These are phyloP conservation scores for Diaporthe citriasiana DNA, from an alignment of 2,329 filamentous ascomycete genomes.

Conservation along the genomic window DNA sequence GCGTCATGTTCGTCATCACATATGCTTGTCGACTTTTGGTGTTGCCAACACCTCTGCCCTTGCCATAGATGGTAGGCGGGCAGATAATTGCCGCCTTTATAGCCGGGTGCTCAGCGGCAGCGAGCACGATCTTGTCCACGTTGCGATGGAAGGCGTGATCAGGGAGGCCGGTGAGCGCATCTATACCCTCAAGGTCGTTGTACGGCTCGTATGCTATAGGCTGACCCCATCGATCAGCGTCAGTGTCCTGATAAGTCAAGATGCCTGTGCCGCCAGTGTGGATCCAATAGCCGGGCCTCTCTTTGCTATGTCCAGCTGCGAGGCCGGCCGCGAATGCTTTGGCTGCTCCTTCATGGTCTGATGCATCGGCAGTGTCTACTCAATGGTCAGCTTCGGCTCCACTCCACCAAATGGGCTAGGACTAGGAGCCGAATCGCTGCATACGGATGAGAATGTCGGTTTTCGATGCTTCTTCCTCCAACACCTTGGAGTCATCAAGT, in stretches of 20 bases:
- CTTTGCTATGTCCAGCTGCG: slow-evolving; percentile 56
- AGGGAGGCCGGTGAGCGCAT: slow-evolving; percentile 68
- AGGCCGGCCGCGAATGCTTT: slow-evolving; percentile 62
- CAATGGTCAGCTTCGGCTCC: not conserved
- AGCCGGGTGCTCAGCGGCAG: slow-evolving; percentile 50
- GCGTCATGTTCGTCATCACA: slow-evolving; percentile 55
- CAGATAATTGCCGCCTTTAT: slow-evolving; percentile 61
- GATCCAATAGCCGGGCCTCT: slow-evolving; percentile 64
- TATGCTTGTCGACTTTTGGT: slow-evolving; percentile 65
- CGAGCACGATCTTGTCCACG: slow-evolving; percentile 77
- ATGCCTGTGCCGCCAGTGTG: slow-evolving; percentile 65
- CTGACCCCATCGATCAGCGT: slow-evolving; percentile 59
- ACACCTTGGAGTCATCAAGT: slow-evolving; percentile 60
- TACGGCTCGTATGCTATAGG: slow-evolving; percentile 62
- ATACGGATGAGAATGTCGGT: slow-evolving; percentile 66
- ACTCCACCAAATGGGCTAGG: not conserved
- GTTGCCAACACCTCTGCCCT: slow-evolving; percentile 63
- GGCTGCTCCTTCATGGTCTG: slow-evolving; percentile 60
- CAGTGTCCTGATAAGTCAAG: slow-evolving; percentile 58
- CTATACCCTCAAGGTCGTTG: slow-evolving; percentile 71
- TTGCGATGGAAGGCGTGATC: slow-evolving; percentile 73
- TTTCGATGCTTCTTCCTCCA: slow-evolving; percentile 65
- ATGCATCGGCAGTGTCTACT: slow-evolving; percentile 63
- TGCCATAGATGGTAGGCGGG: slow-evolving; percentile 67
- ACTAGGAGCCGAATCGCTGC: slow-evolving; percentile 41